Percentiles rank a stretch among this genome's conserved stretches.
phyloP scores from a whole-genome alignment of 768 basidiomycete species.

The Hortiboletus campestris region DNA sequence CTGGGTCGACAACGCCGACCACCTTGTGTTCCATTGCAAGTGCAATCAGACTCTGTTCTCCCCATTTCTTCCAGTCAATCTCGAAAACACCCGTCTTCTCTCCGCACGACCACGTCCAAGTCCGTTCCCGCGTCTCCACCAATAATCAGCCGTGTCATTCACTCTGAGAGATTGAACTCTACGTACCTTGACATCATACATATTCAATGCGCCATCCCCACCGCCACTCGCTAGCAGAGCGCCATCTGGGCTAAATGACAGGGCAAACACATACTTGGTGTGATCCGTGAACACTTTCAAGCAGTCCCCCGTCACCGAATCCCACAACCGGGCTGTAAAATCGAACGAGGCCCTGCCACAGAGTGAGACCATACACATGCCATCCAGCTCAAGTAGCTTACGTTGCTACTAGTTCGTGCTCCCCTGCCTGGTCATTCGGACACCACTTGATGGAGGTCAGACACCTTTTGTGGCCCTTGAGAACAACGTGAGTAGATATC shows the following conservation, averaged over 20 bases:
- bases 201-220: conserved; percentile 71
- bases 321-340: conserved; percentile 78
- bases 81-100: conserved; percentile 71
- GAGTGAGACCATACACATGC: background rate
- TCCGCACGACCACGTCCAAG: conserved; percentile 66
- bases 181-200: conserved; percentile 71
- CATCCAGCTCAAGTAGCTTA: conserved; percentile 35
- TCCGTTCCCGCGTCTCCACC: conserved; percentile 43
- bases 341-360: conserved; percentile 73
- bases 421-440: conserved; percentile 44
- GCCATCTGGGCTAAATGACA: conserved; percentile 76
- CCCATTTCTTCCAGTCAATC: conserved; percentile 68
- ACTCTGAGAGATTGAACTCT: conserved; percentile 16
- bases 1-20: conserved; percentile 67
- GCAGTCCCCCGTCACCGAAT: conserved; percentile 74
- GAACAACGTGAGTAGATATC: conserved; percentile 29
- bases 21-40: conserved; percentile 64
- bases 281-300: conserved; percentile 71
- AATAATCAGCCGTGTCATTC: conserved; percentile 6
- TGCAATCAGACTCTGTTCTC: conserved; percentile 57
- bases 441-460: conserved; percentile 74
- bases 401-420: conserved; percentile 71
- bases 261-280: conserved; percentile 65
- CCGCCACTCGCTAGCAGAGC: conserved; percentile 72
- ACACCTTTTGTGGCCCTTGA: conserved; percentile 64